Conservation (phyloP, 305 asterid species). For the Ilex paraguariensis region DNA sequence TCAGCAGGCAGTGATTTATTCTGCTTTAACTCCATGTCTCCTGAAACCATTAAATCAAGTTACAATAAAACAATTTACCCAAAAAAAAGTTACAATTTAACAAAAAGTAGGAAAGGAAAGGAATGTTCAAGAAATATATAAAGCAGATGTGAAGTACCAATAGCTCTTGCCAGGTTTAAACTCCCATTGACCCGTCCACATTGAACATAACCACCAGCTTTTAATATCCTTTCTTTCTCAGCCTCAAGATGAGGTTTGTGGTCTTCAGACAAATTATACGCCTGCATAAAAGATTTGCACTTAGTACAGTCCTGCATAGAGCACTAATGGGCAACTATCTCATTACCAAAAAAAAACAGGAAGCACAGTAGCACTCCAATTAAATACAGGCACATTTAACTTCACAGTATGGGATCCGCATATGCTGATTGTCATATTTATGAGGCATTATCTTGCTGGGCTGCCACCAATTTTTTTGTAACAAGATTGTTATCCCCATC, state of each 20-base stretch:
- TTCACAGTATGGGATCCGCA: too few relatives aligned
- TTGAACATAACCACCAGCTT: conserved; percentile 91
- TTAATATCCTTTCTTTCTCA: conserved; percentile 78
- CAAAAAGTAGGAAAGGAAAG: conserved; percentile 6
- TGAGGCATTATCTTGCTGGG: too few relatives aligned
- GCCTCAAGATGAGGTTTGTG: conserved; percentile 80
- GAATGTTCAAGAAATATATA: conserved; percentile 1
- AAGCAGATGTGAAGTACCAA: conserved; percentile 40
- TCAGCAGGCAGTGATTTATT: conserved; percentile 86
- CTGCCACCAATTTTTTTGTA: too few relatives aligned
- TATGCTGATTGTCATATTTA: too few relatives aligned
- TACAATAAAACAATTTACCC: not conserved
- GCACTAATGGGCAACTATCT: too few relatives aligned
- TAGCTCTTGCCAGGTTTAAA: conserved; percentile 89
- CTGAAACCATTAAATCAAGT: conserved; percentile 35
- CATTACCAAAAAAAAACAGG: too few relatives aligned
- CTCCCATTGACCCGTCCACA: conserved; percentile 95
- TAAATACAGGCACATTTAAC: too few relatives aligned
- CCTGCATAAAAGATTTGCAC: conserved; percentile 36
- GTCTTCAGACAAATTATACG: conserved; percentile 74
- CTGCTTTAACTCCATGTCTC: conserved; percentile 98
- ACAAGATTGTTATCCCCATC: too few relatives aligned
- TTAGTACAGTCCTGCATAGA: not conserved
- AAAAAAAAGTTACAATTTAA: not conserved
- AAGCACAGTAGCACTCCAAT: too few relatives aligned